Conservation (phyloP, 495 filamentous ascomycete genomes). For the Parachaetomium inaequale region DNA sequence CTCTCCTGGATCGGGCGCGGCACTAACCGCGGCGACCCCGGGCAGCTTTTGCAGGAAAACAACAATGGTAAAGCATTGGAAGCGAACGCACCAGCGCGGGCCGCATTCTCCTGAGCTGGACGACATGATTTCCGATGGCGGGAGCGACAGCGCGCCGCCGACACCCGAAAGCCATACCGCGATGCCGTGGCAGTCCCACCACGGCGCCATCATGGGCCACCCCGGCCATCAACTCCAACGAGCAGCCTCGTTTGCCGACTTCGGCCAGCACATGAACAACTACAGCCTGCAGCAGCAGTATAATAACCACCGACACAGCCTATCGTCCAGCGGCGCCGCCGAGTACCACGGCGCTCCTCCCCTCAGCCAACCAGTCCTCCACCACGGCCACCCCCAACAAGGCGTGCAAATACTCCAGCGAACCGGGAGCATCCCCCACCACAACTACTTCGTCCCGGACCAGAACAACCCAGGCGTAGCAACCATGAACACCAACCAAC, state of each 20-base stretch:
- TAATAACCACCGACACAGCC: slow-evolving; percentile 41
- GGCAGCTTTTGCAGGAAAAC: slow-evolving; percentile 82
- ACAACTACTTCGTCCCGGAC: slow-evolving; percentile 48
- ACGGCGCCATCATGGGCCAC: slow-evolving; percentile 26
- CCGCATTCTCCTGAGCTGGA: slow-evolving; percentile 52
- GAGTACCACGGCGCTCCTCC: slow-evolving; percentile 34
- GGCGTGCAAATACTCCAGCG: slow-evolving; percentile 37
- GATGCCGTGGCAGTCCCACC: slow-evolving; percentile 39
- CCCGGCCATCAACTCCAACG: slow-evolving; percentile 38
- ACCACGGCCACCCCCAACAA: slow-evolving; percentile 20
- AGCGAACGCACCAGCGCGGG: slow-evolving; percentile 64
- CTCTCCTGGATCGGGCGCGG: not conserved
- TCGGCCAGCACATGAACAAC: slow-evolving; percentile 42
- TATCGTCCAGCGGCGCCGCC: slow-evolving; percentile 39
- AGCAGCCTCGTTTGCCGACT: slow-evolving; percentile 44
- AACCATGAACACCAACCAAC: slow-evolving; percentile 50
- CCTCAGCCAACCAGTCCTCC: slow-evolving; percentile 15
- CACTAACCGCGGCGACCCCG: slow-evolving; percentile 26
- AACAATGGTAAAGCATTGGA: slow-evolving; percentile 79
- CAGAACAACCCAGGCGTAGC: slow-evolving; percentile 51
- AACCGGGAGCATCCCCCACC: slow-evolving; percentile 42
- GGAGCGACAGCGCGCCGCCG: slow-evolving; percentile 48
- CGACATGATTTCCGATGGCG: slow-evolving; percentile 55
- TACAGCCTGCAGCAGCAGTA: slow-evolving; percentile 41
- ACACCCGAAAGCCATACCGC: slow-evolving; percentile 40